Evolutionary conservation across 1,284 basidiomycete species (phyloP).

Genomic region (Jaminaea rosea): DNA sequence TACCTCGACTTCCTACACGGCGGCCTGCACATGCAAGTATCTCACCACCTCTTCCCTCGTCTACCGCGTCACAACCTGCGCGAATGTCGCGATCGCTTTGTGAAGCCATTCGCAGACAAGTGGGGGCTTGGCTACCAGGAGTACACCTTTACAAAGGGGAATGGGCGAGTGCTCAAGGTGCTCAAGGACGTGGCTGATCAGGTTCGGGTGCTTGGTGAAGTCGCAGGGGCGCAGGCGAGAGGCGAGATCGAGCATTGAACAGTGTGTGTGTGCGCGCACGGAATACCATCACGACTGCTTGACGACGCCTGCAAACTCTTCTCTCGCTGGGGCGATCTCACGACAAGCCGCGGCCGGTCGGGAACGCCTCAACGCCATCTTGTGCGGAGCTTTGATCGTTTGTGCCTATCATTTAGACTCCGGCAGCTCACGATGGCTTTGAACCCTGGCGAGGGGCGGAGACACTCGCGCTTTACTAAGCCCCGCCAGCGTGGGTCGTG

Average conservation of each 20-base stretch:
- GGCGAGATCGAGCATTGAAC: slow-evolving; percentile 42
- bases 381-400: too few relatives aligned
- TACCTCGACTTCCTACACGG: slow-evolving; percentile 83
- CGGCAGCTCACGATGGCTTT: too few relatives aligned
- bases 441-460: too few relatives aligned
- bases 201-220: slow-evolving; percentile 56
- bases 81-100: slow-evolving; percentile 63
- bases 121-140: slow-evolving; percentile 63
- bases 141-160: slow-evolving; percentile 78
- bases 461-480: too few relatives aligned
- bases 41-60: slow-evolving; percentile 93
- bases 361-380: too few relatives aligned
- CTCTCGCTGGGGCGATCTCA: too few relatives aligned
- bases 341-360: too few relatives aligned
- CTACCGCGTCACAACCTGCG: slow-evolving; percentile 87
- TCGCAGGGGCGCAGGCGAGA: slow-evolving; percentile 54
- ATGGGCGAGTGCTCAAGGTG: slow-evolving; percentile 66
- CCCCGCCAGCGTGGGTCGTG: too few relatives aligned
- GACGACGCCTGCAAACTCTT: too few relatives aligned
- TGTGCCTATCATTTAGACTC: too few relatives aligned
- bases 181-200: slow-evolving; percentile 72
- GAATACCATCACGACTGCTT: too few relatives aligned
- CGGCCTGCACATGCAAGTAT: slow-evolving; percentile 86
- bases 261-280: too few relatives aligned
- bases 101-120: slow-evolving; percentile 65